Conservation (phyloP, 441 rosid species). For the Euphorbia schlechtendalii region DNA sequence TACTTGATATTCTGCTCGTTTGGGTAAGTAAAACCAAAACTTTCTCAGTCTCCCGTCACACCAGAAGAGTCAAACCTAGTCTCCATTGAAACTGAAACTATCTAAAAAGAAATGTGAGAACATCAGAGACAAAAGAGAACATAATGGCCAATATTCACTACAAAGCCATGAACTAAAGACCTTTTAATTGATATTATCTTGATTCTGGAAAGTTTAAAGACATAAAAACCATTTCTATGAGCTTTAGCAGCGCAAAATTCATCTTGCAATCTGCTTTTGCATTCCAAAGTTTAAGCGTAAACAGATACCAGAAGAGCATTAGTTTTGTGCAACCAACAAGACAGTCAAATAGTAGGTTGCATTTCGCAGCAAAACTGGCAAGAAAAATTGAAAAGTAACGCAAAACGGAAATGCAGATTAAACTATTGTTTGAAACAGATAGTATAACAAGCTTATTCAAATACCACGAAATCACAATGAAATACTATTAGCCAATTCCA, state of each 20-base stretch:
- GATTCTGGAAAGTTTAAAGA: not conserved
- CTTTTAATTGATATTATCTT: not conserved
- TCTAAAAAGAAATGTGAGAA: not conserved
- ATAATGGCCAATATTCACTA: not conserved
- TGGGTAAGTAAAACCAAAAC: slow-evolving; percentile 68
- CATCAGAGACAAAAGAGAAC: not conserved
- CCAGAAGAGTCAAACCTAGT: slow-evolving; percentile 62
- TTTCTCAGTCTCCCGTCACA: slow-evolving; percentile 77
- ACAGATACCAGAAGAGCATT: not conserved
- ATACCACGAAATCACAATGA: not conserved
- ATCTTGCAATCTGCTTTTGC: slow-evolving; percentile 5
- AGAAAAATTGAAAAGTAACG: not conserved
- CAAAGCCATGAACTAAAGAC: not conserved
- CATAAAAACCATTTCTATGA: not conserved
- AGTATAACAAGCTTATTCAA: not conserved
- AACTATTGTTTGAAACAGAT: not conserved
- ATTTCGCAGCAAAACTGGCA: not conserved
- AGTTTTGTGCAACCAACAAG: not conserved
- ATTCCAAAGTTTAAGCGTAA: not conserved
- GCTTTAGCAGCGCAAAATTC: not conserved
- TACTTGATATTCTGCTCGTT: slow-evolving; percentile 96
- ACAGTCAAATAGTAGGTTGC: not conserved
- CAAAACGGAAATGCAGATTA: not conserved
- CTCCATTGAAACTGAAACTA: not conserved
- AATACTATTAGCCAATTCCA: not conserved